phyloP scores from a whole-genome alignment of 345 rosid species.

The Pistacia vera region DNA sequence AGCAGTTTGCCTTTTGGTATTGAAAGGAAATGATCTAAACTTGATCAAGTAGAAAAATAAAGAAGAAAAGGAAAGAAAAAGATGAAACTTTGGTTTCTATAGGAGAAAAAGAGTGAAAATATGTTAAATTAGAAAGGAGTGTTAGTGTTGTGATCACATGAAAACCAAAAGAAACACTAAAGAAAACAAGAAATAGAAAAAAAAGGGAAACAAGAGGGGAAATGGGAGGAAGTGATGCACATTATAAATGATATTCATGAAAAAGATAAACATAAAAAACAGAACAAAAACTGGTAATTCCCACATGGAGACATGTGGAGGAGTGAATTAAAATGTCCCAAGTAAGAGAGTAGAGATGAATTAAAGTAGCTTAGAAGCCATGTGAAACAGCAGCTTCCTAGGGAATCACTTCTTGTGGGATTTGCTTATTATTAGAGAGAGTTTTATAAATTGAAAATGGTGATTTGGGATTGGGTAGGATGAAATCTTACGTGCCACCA shows the following conservation, averaged over 20 bases:
- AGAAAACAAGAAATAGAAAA: background rate
- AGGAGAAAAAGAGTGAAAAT: background rate
- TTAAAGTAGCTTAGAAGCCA: conserved; percentile 20
- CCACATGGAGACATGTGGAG: conserved; percentile 40
- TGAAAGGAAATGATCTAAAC: background rate
- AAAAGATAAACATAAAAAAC: background rate
- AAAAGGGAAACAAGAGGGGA: conserved; percentile 20
- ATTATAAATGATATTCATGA: conserved; percentile 19
- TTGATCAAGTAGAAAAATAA: no score
- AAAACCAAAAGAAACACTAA: background rate
- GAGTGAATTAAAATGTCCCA: background rate
- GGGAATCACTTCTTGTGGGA: background rate
- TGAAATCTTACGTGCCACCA: conserved; percentile 8
- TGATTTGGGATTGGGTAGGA: background rate
- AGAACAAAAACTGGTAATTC: conserved; percentile 1
- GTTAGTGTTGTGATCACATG: background rate
- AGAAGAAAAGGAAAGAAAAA: conserved; percentile 3
- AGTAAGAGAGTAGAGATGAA: background rate
- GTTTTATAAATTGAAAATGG: background rate
- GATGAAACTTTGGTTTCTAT: background rate
- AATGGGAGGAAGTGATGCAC: conserved; percentile 23
- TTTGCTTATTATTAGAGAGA: conserved; percentile 26
- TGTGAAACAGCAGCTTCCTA: conserved; percentile 30
- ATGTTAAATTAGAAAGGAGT: background rate
- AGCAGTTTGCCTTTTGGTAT: background rate